Conservation (phyloP, 345 rosid species). For the Hibiscus mutabilis region DNA sequence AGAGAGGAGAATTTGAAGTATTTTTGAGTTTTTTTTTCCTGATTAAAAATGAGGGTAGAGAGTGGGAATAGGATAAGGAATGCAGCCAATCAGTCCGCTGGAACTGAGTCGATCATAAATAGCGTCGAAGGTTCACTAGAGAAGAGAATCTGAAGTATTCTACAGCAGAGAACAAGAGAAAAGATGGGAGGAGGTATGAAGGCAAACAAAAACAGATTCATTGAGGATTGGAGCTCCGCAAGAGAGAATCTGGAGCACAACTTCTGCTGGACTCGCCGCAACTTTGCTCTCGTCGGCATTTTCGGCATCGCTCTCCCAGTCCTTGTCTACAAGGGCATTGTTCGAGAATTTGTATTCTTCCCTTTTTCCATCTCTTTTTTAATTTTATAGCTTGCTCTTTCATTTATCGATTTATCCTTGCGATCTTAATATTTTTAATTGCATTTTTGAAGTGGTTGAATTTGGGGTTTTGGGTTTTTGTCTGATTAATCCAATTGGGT, state of each 20-base stretch:
- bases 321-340: constrained; percentile 84
- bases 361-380: not conserved
- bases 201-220: constrained; percentile 76
- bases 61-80: not conserved
- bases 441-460: not conserved
- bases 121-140: not conserved
- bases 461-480: not conserved
- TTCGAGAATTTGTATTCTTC: constrained; percentile 56
- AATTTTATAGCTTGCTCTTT: not conserved
- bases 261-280: constrained; percentile 95
- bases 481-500: not conserved
- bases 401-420: not conserved
- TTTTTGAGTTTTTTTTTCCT: too few species aligned
- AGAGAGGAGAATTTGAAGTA: too few species aligned
- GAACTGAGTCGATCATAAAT: not conserved
- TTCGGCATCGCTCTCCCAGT: constrained; percentile 88
- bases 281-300: constrained; percentile 77
- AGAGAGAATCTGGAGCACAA: constrained; percentile 90
- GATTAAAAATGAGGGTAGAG: not conserved
- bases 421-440: not conserved
- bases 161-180: not conserved
- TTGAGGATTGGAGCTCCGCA: constrained; percentile 79
- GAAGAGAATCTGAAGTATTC: not conserved
- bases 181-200: constrained; percentile 96
- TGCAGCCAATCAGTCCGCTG: not conserved